Conservation (phyloP, 331 rosid species). For the Prunus yedoensis region DNA sequence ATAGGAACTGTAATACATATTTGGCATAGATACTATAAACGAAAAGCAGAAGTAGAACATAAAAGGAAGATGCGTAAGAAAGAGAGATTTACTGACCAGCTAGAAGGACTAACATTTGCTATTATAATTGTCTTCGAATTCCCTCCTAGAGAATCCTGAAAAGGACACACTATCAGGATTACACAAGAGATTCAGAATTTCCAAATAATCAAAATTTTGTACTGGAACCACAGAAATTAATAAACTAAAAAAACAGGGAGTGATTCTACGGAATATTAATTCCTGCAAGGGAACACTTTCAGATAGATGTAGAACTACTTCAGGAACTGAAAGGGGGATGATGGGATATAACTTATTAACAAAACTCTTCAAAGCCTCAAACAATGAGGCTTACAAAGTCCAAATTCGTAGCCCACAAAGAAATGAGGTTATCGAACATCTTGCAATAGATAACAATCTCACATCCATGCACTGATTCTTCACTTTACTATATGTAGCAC, state of each 20-base stretch:
- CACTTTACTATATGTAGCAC: background rate
- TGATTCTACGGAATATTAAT: background rate
- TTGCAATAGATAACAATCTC: too few relatives aligned
- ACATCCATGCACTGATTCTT: background rate
- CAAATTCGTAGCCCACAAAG: background rate
- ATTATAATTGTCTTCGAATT: constrained; percentile 88
- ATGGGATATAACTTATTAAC: background rate
- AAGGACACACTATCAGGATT: constrained; percentile 13
- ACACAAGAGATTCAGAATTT: background rate
- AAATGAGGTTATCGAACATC: background rate
- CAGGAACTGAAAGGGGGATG: background rate
- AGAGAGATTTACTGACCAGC: constrained; percentile 53
- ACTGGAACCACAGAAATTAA: background rate
- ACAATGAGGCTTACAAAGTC: background rate
- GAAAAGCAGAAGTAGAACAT: background rate
- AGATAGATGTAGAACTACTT: background rate
- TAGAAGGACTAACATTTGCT: constrained; percentile 92
- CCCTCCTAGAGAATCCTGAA: constrained; percentile 98
- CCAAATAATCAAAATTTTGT: background rate
- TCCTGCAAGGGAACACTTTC: background rate
- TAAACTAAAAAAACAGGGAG: background rate
- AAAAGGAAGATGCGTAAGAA: background rate
- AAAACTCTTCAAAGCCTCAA: too few relatives aligned
- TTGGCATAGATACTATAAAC: background rate
- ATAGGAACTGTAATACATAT: background rate